Base-by-base conservation (phyloP, 495 filamentous ascomycete species). In the Talaromyces ruber region DNA sequence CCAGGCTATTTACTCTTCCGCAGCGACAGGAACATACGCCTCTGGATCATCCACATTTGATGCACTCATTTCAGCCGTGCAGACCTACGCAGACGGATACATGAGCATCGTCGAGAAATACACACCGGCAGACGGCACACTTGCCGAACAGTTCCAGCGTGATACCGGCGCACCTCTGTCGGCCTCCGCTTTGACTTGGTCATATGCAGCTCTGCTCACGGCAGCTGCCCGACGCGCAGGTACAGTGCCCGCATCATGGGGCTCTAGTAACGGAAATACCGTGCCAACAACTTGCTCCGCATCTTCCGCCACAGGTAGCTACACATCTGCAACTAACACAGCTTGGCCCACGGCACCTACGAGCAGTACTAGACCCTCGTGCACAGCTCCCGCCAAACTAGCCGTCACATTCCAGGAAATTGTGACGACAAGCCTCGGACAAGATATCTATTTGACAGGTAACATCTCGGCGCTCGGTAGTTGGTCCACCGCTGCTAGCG, bases 71-170 rank as follows among this genome's bases (percentile, higher is more conserved):
- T 70, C 72, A 21, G 81, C 82, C 39, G 74, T 86, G n/a, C 74
- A 67, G 37, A 66, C 71, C 29, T 86, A 86, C 58, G 84, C 83
- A 16, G 84, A 87, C 60, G 82, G 81, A 54, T 87, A 79, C 66
- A 64, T 86, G 43, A 69, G 74, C 47, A 64, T 83, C 43, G 76
- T 79, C 6, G 64, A 72, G 62, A 68, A 77, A 51, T 82, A 83
- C 68, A 75, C 77, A 0, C 67, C 69, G 3, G 59, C 76, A 5
- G 74, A 78, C 61, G 85, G 85, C 29, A 70, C 74, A 1, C 61
- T 87, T 8, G 65, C 81, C 16, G 85, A 88, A 69, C 83, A 88
- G 65, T 87, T 76, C 64, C 71, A 81, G 65, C 76, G 78, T 39
- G 70, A 72, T 64, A 72, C 63, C 22, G 83, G 85, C 50, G 50